phyloP scores from a whole-genome alignment of 2,329 filamentous ascomycete species.

The Ambrosiella xylebori region DNA sequence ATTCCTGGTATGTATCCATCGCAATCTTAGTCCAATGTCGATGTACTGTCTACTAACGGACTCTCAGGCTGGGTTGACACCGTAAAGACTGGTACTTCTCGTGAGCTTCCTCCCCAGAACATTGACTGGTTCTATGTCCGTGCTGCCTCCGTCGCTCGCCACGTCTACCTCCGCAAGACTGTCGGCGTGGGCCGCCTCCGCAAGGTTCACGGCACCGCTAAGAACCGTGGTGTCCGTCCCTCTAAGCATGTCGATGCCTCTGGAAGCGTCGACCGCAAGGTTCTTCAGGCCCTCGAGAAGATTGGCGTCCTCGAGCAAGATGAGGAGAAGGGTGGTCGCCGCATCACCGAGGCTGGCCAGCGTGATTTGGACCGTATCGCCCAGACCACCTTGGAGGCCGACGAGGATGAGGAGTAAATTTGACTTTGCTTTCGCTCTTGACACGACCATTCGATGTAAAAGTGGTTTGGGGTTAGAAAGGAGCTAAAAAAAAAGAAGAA shows the following conservation, averaged over 20 bases:
- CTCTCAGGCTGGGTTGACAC: constrained; percentile 87
- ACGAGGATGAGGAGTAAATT: constrained; percentile 51
- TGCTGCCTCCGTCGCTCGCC: constrained; percentile 85
- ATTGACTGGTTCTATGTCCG: constrained; percentile 93
- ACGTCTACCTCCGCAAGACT: constrained; percentile 99
- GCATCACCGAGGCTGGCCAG: constrained; percentile 96
- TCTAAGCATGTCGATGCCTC: constrained; percentile 91
- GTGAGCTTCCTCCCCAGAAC: constrained; percentile 95
- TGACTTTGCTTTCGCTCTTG: constrained; percentile 2
- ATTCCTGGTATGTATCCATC: constrained; percentile 53
- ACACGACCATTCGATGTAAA: background rate
- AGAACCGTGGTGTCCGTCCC: constrained; percentile 89
- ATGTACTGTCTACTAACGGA: constrained; percentile 10
- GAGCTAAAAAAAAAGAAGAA: constrained; percentile 1
- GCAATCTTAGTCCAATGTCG: background rate
- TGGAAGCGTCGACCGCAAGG: constrained; percentile 91
- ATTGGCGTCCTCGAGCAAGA: constrained; percentile 95
- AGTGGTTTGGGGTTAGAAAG: background rate
- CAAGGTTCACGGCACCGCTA: constrained; percentile 88
- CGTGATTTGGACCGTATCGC: constrained; percentile 96
- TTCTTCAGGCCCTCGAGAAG: constrained; percentile 96
- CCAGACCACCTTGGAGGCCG: constrained; percentile 59
- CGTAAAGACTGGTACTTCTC: constrained; percentile 92
- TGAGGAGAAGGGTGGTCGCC: constrained; percentile 94
- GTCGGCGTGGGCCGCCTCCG: constrained; percentile 95